Evolutionary conservation across 345 rosid genomes (phyloP), one percentile per base, ranked within the genome.

Genomic region (Camelina hispida): DNA sequence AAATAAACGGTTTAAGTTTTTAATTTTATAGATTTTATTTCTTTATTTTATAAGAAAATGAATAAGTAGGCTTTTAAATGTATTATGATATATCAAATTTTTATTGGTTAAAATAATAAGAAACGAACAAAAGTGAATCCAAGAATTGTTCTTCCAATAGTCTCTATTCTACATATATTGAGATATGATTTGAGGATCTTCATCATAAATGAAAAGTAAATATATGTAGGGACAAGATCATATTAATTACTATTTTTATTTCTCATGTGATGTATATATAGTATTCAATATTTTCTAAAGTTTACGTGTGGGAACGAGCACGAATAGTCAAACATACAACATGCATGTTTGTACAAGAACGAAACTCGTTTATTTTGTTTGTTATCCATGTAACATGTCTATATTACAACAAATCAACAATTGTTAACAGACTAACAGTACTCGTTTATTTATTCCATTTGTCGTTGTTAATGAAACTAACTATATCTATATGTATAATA

Each of bases 221-320:
- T 72, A 18, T 54, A 53, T 9, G 57, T 73, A 47, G 56, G 44
- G 55, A 63, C 70, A 62, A 42, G 15, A 62, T 62, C 68, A 23
- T 52, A 35, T 46, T 44, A 15, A 73, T n/a, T 2, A 9, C 3
- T 37, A 9, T 9, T 37, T 37, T 9, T 15, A 55, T 32, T 43
- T 50, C 2, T 42, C 35, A 18, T 53, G 23, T 54, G 57, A 16
- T 72, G 50, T 62, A 50, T 71, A 71, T 50, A 35, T 61, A 32
- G 35, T 32, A 13, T 54, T 17, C 54, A 44, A 34, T 73, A 43
- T 30, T 25, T 44, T 17, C 17, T 15, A 65, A 57, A 18, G 57
- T 47, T 57, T 74, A 57, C 78, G 78, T 66, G 71, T 63, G 59
- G 20, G 66, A 38, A 74, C 78, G 22, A 71, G 9, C 66, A 59